These are phyloP conservation scores for Aeschynomene evenia DNA, from an alignment of 306 rosid genomes.

Conservation along the genomic window DNA sequence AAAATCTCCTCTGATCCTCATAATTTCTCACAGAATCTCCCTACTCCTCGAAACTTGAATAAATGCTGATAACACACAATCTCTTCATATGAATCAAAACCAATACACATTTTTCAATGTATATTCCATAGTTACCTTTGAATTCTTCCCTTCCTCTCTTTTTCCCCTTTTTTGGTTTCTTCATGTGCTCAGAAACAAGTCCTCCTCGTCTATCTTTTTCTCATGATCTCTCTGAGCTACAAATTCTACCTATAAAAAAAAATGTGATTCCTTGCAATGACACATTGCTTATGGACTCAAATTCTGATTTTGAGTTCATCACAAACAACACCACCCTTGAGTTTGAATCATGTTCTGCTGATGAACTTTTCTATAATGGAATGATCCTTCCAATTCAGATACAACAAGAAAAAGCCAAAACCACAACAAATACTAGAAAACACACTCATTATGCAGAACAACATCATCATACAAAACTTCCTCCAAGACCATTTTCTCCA, in stretches of 20 bases:
- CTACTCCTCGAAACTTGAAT: conserved; percentile 34
- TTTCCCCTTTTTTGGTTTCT: not conserved
- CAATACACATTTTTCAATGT: conserved; percentile 20
- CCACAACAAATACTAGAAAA: conserved; percentile 13
- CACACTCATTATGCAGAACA: conserved; percentile 18
- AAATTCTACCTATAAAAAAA: conserved; percentile 26
- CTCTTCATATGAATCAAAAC: conserved; percentile 31
- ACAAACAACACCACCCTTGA: conserved; percentile 37
- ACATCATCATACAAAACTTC: conserved; percentile 29
- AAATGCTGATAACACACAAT: conserved; percentile 32
- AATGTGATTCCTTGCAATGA: conserved; percentile 41
- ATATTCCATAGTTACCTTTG: conserved; percentile 2
- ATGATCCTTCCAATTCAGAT: conserved; percentile 63
- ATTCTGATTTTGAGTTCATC: conserved; percentile 77
- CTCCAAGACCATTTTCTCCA: conserved; percentile 52
- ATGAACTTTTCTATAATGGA: conserved; percentile 87
- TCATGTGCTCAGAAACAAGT: conserved; percentile 71
- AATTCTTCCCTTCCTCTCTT: not conserved
- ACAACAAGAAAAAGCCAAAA: conserved; percentile 36
- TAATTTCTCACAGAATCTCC: conserved; percentile 23
- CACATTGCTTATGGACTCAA: conserved; percentile 49
- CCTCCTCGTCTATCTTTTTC: conserved; percentile 82
- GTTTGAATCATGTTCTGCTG: conserved; percentile 66
- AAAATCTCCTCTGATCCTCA: conserved; percentile 29
- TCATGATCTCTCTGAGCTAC: conserved; percentile 37